Base-by-base conservation (phyloP, 768 basidiomycete genomes). In the Mycena capillaripes region DNA sequence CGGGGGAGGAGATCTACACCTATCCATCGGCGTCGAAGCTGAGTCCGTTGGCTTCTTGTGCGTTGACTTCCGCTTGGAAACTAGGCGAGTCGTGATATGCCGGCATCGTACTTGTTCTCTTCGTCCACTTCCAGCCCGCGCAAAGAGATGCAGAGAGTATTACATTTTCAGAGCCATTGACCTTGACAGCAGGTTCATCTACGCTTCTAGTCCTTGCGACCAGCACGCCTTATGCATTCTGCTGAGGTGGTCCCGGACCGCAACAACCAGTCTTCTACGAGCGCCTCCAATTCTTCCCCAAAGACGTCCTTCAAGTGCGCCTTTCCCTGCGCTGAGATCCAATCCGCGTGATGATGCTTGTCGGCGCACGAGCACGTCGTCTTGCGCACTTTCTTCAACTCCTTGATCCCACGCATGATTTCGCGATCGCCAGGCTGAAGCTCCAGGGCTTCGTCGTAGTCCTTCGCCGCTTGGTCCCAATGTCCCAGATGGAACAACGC, bases 361-460 rank as follows among this genome's bases (percentile, higher is more conserved):
- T 53, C 14, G 36, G 6, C 36, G 27, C 23, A 53, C 9, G 30
- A 34, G 8, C 23, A 12, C 53, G 60, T 46, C 23, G 68, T 40
- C 29, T 32, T 36, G 25, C 69, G 73, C 25, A 70, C 16, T 14
- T 48, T 57, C 52, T 74, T 62, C 50, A 74, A 36, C 23, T 74
- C 63, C 23, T 55, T 62, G 10, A 66, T 27, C 32, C 53, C 62
- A 17, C 50, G 50, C 21, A 34, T 21, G 44, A 74, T 63, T 38
- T 40, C 42, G 30, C 17, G 16, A 29, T 70, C 73, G 14, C 61
- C 60, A 16, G 69, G 69, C 34, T 60, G 57, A 17, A 70, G 44
- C 38, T 48, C 46, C 59, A 67, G 36, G 3, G 73, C 69, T 14
- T 57, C 21, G 6, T 50, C 44, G 52, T 66, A 66, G 29, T 70